Evolutionary conservation across 192 early-diverging fungal genomes (phyloP).

Genomic region (Borealophlyctis nickersoniae): DNA sequence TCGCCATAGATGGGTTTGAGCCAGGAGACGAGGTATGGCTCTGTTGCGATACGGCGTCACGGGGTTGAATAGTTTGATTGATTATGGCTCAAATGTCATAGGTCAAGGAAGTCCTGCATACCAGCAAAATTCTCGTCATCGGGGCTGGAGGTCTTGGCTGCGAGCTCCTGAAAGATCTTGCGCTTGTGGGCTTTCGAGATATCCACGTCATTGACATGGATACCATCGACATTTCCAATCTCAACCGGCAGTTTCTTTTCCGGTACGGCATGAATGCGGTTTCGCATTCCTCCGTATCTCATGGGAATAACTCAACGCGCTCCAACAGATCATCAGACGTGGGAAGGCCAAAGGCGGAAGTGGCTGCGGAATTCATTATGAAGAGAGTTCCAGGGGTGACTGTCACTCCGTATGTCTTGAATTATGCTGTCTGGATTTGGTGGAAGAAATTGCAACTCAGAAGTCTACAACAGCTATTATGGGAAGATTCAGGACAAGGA

Average conservation of each 20-base stretch:
- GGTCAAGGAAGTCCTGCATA: conserved; percentile 43
- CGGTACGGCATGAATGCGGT: too few relatives aligned
- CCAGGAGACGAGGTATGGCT: conserved; percentile 39
- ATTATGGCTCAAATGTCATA: conserved; percentile 9
- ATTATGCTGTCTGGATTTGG: too few relatives aligned
- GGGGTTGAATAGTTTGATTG: not conserved
- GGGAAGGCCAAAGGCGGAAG: conserved; percentile 84
- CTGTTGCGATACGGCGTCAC: not conserved
- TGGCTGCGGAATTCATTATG: conserved; percentile 72
- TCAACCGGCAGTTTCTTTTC: conserved; percentile 98
- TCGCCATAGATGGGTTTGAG: conserved; percentile 45
- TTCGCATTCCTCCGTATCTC: not conserved
- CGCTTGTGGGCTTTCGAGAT: conserved; percentile 79
- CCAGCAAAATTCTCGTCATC: conserved; percentile 49
- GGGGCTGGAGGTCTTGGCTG: conserved; percentile 92
- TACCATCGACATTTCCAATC: conserved; percentile 96
- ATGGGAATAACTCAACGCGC: not conserved
- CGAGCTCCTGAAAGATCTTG: conserved; percentile 94
- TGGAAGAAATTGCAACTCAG: not conserved
- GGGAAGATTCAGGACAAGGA: conserved; percentile 96
- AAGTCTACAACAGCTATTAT: conserved; percentile 50
- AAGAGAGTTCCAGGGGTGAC: conserved; percentile 78
- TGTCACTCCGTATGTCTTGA: conserved; percentile 64
- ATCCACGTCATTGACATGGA: conserved; percentile 96
- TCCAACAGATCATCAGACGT: conserved; percentile 61